Conservation (phyloP, 176 grass and related monocot species). For the Calamus simplicifolius region DNA sequence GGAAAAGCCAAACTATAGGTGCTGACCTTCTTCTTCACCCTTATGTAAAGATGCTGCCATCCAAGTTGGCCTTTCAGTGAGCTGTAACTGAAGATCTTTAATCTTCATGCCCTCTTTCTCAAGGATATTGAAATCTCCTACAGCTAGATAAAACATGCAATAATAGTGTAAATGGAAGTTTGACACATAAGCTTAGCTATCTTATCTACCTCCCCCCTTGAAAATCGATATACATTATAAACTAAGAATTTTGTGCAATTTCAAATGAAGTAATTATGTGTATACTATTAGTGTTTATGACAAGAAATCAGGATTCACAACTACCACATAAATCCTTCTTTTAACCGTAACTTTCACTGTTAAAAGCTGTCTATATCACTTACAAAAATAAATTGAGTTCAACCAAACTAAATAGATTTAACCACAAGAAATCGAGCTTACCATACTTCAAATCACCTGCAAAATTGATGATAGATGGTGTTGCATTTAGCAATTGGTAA, state of each 20-base stretch:
- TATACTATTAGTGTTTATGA: too few relatives aligned
- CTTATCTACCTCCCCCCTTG: too few relatives aligned
- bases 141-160: slow-evolving; percentile 35
- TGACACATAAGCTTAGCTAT: too few relatives aligned
- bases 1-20: not conserved
- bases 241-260: too few relatives aligned
- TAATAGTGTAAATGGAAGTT: too few relatives aligned
- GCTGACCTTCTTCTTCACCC: slow-evolving; percentile 76
- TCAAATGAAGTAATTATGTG: too few relatives aligned
- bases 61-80: slow-evolving; percentile 55
- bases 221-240: too few relatives aligned
- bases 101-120: slow-evolving; percentile 40
- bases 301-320: too few relatives aligned
- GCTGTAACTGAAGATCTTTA: slow-evolving; percentile 45
- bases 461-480: slow-evolving; percentile 71
- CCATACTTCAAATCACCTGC: slow-evolving; percentile 86
- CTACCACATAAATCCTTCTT: too few relatives aligned
- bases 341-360: not conserved
- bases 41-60: slow-evolving; percentile 81
- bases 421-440: slow-evolving; percentile 19
- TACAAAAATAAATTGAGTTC: slow-evolving; percentile 23
- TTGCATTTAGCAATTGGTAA: slow-evolving; percentile 68
- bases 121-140: slow-evolving; percentile 44
- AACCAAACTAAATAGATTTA: slow-evolving; percentile 1
- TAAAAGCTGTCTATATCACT: slow-evolving; percentile 19